Evolutionary conservation across 257 asterid genomes (phyloP).

Genomic region (Solanum pennellii): DNA sequence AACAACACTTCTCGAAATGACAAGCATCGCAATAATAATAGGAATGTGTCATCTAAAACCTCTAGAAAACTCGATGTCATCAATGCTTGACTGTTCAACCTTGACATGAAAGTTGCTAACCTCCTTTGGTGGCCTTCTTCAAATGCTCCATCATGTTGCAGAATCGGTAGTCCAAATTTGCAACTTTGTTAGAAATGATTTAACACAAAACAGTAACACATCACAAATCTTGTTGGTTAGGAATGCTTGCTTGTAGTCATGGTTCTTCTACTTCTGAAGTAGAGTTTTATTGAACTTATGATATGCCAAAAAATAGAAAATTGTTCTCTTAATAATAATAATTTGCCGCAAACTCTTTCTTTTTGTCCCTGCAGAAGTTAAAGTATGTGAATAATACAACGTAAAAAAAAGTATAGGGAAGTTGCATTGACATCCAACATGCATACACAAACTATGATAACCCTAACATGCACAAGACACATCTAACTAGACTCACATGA

Average conservation of each 20-base stretch:
- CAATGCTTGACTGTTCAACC: slow-evolving; percentile 41
- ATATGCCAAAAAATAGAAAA: not conserved
- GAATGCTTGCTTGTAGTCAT: not conserved
- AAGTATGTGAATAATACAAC: too few relatives aligned
- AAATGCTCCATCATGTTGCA: slow-evolving; percentile 24
- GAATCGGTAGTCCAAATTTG: slow-evolving; percentile 38
- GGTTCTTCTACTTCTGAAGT: not conserved
- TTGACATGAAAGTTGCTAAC: slow-evolving; percentile 59
- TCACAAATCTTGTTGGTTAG: not conserved
- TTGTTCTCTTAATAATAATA: not conserved
- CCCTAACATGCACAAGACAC: too few relatives aligned
- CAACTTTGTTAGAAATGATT: slow-evolving; percentile 43
- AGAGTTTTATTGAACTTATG: not conserved
- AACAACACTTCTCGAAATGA: slow-evolving; percentile 11
- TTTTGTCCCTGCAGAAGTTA: too few relatives aligned
- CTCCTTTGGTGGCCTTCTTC: slow-evolving; percentile 38
- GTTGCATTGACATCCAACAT: too few relatives aligned
- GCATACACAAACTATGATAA: too few relatives aligned
- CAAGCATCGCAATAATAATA: slow-evolving; percentile 19
- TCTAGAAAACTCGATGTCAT: slow-evolving; percentile 61
- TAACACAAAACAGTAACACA: not conserved
- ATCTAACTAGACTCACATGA: too few relatives aligned
- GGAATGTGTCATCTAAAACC: slow-evolving; percentile 5
- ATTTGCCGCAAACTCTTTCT: too few relatives aligned
- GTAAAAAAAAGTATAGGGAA: too few relatives aligned